Percentiles rank a stretch among this genome's conserved stretches.
These are phyloP conservation scores for Taphrina flavorubra DNA, from an alignment of 1,139 yeast genomes.

Conservation along the genomic window DNA sequence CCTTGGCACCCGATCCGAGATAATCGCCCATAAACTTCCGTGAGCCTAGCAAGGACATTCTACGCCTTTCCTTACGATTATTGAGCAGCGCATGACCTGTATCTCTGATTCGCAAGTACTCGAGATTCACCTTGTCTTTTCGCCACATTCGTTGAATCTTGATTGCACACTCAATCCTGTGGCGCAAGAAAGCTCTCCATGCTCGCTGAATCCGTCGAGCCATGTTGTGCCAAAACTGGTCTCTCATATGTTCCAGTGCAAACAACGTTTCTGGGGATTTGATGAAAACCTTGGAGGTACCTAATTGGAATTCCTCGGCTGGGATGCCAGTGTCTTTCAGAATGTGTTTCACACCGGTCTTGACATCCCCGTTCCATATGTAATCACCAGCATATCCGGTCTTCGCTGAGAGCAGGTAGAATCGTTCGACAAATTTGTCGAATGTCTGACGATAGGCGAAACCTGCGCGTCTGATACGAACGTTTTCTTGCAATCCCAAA, in stretches of 20 bases:
- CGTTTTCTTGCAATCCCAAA: slow-evolving; percentile 94
- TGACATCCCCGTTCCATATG: slow-evolving; percentile 88
- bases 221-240: slow-evolving; percentile 97
- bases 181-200: slow-evolving; percentile 81
- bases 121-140: slow-evolving; percentile 77
- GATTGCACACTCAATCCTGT: slow-evolving; percentile 86
- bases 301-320: slow-evolving; percentile 81
- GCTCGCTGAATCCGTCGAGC: slow-evolving; percentile 98
- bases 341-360: slow-evolving; percentile 79
- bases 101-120: slow-evolving; percentile 78
- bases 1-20: slow-evolving; percentile 75
- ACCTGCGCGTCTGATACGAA: slow-evolving; percentile 97
- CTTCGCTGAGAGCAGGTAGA: slow-evolving; percentile 80
- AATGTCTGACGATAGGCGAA: slow-evolving; percentile 97
- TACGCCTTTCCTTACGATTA: slow-evolving; percentile 85
- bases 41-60: slow-evolving; percentile 84
- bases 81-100: slow-evolving; percentile 72
- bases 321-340: slow-evolving; percentile 83
- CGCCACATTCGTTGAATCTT: slow-evolving; percentile 86
- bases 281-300: slow-evolving; percentile 91
- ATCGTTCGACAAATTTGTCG: slow-evolving; percentile 96
- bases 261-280: slow-evolving; percentile 97
- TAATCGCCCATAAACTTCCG: slow-evolving; percentile 96
- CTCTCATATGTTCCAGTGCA: slow-evolving; percentile 95
- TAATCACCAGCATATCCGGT: slow-evolving; percentile 99